These are phyloP conservation scores for Tulasnella sp. DNA, from an alignment of 768 basidiomycete species.

Conservation along the genomic window DNA sequence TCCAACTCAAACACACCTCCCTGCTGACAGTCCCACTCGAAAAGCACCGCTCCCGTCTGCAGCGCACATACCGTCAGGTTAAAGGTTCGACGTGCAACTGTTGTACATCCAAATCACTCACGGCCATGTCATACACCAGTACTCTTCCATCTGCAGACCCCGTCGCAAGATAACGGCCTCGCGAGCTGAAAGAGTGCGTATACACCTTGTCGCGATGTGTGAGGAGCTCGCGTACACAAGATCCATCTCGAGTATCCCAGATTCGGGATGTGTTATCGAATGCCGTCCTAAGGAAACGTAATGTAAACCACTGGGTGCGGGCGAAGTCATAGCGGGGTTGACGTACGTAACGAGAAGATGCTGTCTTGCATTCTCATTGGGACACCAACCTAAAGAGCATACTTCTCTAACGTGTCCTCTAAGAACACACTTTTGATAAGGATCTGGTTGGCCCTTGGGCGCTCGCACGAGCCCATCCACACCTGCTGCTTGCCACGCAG, in stretches of 20 bases:
- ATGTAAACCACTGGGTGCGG: constrained; percentile 4
- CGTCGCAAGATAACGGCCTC: constrained; percentile 60
- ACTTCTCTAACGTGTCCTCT: constrained; percentile 58
- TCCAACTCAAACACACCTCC: constrained; percentile 62
- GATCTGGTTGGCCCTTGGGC: constrained; percentile 24
- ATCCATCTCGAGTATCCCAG: constrained; percentile 73
- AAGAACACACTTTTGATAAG: constrained; percentile 31
- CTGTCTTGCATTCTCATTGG: constrained; percentile 38
- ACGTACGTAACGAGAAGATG: constrained; percentile 60
- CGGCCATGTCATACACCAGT: constrained; percentile 59
- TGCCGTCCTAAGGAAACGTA: constrained; percentile 43
- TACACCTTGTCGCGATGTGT: constrained; percentile 68
- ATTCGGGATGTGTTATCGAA: constrained; percentile 72
- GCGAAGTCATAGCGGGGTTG: neutral
- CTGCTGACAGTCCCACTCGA: constrained; percentile 36
- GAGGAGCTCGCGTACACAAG: constrained; percentile 57
- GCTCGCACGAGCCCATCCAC: constrained; percentile 5
- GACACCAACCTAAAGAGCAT: constrained; percentile 61
- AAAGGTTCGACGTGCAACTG: neutral
- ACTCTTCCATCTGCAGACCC: constrained; percentile 73
- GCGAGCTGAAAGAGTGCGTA: constrained; percentile 63
- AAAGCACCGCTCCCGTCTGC: constrained; percentile 18
- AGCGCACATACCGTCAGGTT: neutral
- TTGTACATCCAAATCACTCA: constrained; percentile 26
- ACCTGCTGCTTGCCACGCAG: constrained; percentile 20